A percentile compares a stretch with the other conserved stretches of the same genome.
phyloP scores from a whole-genome alignment of 106 monocot species.

The Ottelia alismoides region DNA sequence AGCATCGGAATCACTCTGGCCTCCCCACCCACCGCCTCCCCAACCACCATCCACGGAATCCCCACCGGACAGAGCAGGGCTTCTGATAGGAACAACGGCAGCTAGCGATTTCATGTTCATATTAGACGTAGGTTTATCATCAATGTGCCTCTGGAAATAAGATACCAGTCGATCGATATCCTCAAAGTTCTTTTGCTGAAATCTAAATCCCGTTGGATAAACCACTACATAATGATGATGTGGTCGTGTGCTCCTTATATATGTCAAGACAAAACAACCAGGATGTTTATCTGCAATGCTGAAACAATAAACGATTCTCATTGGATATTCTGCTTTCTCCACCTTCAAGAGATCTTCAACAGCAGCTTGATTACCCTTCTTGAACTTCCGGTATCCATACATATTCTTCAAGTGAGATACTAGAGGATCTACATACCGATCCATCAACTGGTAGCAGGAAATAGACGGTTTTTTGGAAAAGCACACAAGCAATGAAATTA shows the following conservation, averaged over 20 bases:
- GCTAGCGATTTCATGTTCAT: slow-evolving; percentile 46
- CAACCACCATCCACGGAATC: slow-evolving; percentile 13
- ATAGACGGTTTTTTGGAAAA: too few species aligned
- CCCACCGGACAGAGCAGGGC: slow-evolving; percentile 27
- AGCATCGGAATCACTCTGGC: slow-evolving; percentile 25
- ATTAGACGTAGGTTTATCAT: slow-evolving; percentile 38
- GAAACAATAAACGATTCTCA: slow-evolving; percentile 84
- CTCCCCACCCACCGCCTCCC: slow-evolving; percentile 39
- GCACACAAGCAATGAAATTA: too few species aligned
- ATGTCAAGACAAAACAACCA: slow-evolving; percentile 81
- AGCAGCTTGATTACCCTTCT: slow-evolving; percentile 43
- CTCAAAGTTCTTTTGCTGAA: slow-evolving; percentile 75
- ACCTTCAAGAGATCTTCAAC: slow-evolving; percentile 56
- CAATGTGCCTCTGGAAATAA: slow-evolving; percentile 80
- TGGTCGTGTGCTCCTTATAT: slow-evolving; percentile 71
- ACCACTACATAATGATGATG: slow-evolving; percentile 92
- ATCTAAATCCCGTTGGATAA: slow-evolving; percentile 90
- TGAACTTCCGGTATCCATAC: slow-evolving; percentile 87
- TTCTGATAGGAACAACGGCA: slow-evolving; percentile 87
- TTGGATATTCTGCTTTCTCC: slow-evolving; percentile 77
- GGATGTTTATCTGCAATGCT: slow-evolving; percentile 92
- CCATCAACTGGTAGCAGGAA: slow-evolving; percentile 96
- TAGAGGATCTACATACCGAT: slow-evolving; percentile 94
- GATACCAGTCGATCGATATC: slow-evolving; percentile 71
- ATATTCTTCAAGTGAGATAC: slow-evolving; percentile 70